Percentiles rank a stretch among this genome's conserved stretches.
phyloP scores from a whole-genome alignment of 2,329 filamentous ascomycete genomes.

The Helotiales sp. region DNA sequence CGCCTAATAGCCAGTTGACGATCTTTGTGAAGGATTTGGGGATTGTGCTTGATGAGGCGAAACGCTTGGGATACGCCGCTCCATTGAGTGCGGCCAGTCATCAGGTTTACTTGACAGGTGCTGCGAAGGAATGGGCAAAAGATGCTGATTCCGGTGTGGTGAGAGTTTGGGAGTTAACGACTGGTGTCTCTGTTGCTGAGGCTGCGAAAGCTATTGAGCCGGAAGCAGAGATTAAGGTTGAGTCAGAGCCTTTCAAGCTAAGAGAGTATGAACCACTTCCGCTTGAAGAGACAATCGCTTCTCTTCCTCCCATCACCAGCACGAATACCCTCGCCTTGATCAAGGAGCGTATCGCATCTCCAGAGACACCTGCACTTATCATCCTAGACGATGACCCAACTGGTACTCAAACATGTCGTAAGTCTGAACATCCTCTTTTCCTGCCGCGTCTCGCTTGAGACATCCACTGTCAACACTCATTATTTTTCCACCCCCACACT shows the following conservation, averaged over 20 bases:
- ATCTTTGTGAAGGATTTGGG: slow-evolving; percentile 47
- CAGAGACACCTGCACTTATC: slow-evolving; percentile 41
- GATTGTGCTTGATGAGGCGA: slow-evolving; percentile 41
- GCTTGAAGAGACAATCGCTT: slow-evolving; percentile 16
- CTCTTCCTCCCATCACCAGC: slow-evolving; percentile 15
- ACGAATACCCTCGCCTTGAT: slow-evolving; percentile 18
- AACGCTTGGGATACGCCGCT: slow-evolving; percentile 39
- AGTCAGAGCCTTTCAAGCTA: slow-evolving; percentile 10
- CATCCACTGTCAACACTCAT: not conserved
- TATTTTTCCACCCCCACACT: no score
- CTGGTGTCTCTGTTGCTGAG: slow-evolving; percentile 26
- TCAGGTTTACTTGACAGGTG: slow-evolving; percentile 43
- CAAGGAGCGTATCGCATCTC: slow-evolving; percentile 10
- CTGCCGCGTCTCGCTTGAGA: not conserved
- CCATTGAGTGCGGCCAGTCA: slow-evolving; percentile 43
- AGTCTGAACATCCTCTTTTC: not conserved
- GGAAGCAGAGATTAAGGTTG: not conserved
- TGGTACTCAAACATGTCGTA: slow-evolving; percentile 63
- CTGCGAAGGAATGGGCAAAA: slow-evolving; percentile 41
- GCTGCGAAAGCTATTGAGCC: slow-evolving; percentile 8
- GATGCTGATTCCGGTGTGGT: slow-evolving; percentile 45
- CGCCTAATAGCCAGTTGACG: slow-evolving; percentile 43
- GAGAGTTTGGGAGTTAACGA: slow-evolving; percentile 46
- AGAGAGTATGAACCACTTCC: slow-evolving; percentile 20
- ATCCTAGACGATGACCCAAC: slow-evolving; percentile 61